Evolutionary conservation across 306 rosid species (phyloP), one percentile per base, ranked within the genome.

Genomic region (Hippophae gyantsensis): DNA sequence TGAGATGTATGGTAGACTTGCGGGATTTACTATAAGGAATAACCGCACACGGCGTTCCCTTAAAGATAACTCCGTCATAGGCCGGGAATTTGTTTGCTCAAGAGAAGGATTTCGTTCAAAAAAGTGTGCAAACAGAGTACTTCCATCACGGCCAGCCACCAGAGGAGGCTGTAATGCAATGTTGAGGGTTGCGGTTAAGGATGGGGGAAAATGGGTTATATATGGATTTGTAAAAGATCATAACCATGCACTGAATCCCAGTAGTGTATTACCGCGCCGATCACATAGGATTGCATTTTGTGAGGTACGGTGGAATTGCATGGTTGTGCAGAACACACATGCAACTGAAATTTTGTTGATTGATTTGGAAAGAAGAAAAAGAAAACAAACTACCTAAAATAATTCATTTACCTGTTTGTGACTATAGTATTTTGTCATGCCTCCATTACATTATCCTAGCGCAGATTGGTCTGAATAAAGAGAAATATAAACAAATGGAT

Each of bases 81-180:
- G 69, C 38, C 69, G 69, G n/a, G 69, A 64, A 55, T 64, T 64
- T 64, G 69, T 64, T 64, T 64, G 69, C 54, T 64, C 61, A 3
- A 64, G 55, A 32, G 69, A 64, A 54, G 69, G 69, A 32, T 64
- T 64, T 55, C 61, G 54, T 2, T 7, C 57, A 27, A 45, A 44
- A 54, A 64, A 55, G 43, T 46, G 27, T 54, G 69, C 60, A 13
- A 54, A 45, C 14, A 38, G 46, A 54, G 43, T 45, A 7, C 60
- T 43, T 44, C 11, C 60, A 43, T 64, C 68, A 54, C 51, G 53
- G 9, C 60, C 12, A 12, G 45, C 60, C 43, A 53, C 52, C 48
- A 64, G 68, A 54, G 60, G 45, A 52, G 68, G 60, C 8, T 64
- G 60, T 13, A 64, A 64, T 44, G 60, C 68, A 12, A 43, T 64